Base-by-base conservation (phyloP, 352 stramenopile species). In the Pythium pectinolyticum region DNA sequence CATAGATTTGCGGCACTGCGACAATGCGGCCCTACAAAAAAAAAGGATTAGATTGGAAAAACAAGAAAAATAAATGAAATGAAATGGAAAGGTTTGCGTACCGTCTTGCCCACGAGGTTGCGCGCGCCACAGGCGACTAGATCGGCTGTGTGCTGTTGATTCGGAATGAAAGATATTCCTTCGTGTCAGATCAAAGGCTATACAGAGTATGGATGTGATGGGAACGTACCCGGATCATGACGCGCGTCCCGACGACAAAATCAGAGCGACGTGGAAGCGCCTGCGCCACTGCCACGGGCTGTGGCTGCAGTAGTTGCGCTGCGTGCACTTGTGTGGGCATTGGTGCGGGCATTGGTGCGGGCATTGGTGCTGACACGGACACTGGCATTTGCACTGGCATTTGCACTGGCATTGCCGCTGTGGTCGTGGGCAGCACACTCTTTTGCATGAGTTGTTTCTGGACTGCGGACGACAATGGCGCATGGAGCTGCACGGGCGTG, bases 81-180 rank as follows among this genome's bases (percentile, higher is more conserved):
- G 7, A 41, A 41, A 17, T 41, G 20, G 35, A 41, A 41, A 8
- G 17, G 35, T 19, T 25, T 14, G 19, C 41, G 31, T 64, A 82
- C 74, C 70, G 72, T 85, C 46, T 92, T 92, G 19, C 82, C 80
- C 1, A 83, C 82, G 34, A 92, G 66, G 61, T 90, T 89, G 4
- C 80, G 76, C n/a, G 80, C 82, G 47, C 84, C 84, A 61, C 82
- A 92, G 0, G 84, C 81, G 22, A 92, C 72, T 15, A 92, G 67
- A 57, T 92, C 84, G 0, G 80, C 72, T 19, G 84, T 90, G 69
- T 82, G 82, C 84, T 92, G 48, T 39, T 28, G 17, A n/a, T n/a
- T n/a, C 32, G 27, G 17, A 37, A 22, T 22, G 20, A 53, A 20
- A 24, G 11, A 53, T 3, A 22, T 35, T 20, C 17, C 6, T 32